Percentiles rank a stretch among this genome's conserved stretches.
These are phyloP conservation scores for Tripterygium wilfordii DNA, from an alignment of 177 flowering plant genomes.

Conservation along the genomic window DNA sequence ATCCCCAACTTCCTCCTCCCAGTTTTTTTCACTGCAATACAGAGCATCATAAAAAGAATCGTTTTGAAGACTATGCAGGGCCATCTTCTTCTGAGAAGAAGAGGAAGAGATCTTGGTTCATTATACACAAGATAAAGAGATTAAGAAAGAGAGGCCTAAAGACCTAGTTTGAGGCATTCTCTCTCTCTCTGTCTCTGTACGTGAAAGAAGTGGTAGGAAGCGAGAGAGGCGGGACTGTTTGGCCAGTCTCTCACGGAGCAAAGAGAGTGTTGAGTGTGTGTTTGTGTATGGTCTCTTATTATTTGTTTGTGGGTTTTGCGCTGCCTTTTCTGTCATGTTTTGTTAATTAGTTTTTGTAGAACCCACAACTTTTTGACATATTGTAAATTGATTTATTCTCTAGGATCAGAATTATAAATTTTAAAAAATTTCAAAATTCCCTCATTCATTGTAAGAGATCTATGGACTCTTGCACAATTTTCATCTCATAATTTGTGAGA, in stretches of 20 bases:
- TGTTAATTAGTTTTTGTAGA: too few species aligned
- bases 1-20: slow-evolving; percentile 27
- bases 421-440: too few species aligned
- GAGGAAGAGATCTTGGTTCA: slow-evolving; percentile 28
- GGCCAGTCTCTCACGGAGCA: not conserved
- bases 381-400: too few species aligned
- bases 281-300: too few species aligned
- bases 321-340: slow-evolving; percentile 1
- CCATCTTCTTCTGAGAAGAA: slow-evolving; percentile 57
- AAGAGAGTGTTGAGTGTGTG: too few species aligned
- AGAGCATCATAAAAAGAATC: slow-evolving; percentile 47
- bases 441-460: too few species aligned
- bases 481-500: too few species aligned
- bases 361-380: too few species aligned
- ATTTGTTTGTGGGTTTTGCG: slow-evolving; percentile 12
- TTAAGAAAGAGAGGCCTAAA: slow-evolving; percentile 16
- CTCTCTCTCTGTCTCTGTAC: slow-evolving; percentile 16
- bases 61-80: too few species aligned
- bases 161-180: slow-evolving; percentile 9
- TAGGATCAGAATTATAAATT: too few species aligned
- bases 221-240: not conserved
- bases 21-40: slow-evolving; percentile 63
- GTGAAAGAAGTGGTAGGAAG: slow-evolving; percentile 2
- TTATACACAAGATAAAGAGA: slow-evolving; percentile 16
- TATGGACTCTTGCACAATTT: too few species aligned